A percentile compares a stretch with the other conserved stretches of the same genome.
These are phyloP conservation scores for Pyrenophora tritici-repentis DNA, from an alignment of 2,329 filamentous ascomycete species.

Conservation along the genomic window DNA sequence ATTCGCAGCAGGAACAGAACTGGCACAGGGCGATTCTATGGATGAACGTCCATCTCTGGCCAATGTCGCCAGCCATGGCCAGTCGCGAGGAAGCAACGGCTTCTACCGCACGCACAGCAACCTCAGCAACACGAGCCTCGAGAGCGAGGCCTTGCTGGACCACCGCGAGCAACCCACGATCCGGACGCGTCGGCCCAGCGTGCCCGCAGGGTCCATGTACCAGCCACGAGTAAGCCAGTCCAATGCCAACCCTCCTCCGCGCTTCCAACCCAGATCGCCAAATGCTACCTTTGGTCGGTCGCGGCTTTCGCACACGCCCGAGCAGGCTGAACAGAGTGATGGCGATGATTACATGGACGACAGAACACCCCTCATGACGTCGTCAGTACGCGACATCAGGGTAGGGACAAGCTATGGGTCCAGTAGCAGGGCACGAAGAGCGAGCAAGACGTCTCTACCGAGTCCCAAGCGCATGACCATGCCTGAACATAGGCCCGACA, in stretches of 20 bases:
- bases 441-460: slow-evolving; percentile 40
- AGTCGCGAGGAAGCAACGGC: slow-evolving; percentile 49
- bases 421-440: slow-evolving; percentile 37
- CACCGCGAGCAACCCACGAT: slow-evolving; percentile 66
- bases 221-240: slow-evolving; percentile 34
- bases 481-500: slow-evolving; percentile 23
- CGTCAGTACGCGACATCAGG: slow-evolving; percentile 43
- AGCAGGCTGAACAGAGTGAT: slow-evolving; percentile 51
- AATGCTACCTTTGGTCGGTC: slow-evolving; percentile 28
- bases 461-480: slow-evolving; percentile 29
- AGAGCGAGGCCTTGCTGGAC: slow-evolving; percentile 85
- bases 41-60: slow-evolving; percentile 58
- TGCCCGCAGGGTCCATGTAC: slow-evolving; percentile 44
- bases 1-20: slow-evolving; percentile 63
- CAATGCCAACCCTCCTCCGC: slow-evolving; percentile 27
- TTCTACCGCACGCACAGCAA: slow-evolving; percentile 64
- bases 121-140: slow-evolving; percentile 81
- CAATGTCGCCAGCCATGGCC: slow-evolving; percentile 40
- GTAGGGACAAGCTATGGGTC: slow-evolving; percentile 44
- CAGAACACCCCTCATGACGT: slow-evolving; percentile 60
- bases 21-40: slow-evolving; percentile 61
- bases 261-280: slow-evolving; percentile 16
- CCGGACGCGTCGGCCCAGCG: slow-evolving; percentile 51
- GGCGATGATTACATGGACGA: slow-evolving; percentile 56
- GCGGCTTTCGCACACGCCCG: slow-evolving; percentile 37